Conservation (phyloP, 1,139 yeast genomes). For the Zygoascus hellenicus region DNA sequence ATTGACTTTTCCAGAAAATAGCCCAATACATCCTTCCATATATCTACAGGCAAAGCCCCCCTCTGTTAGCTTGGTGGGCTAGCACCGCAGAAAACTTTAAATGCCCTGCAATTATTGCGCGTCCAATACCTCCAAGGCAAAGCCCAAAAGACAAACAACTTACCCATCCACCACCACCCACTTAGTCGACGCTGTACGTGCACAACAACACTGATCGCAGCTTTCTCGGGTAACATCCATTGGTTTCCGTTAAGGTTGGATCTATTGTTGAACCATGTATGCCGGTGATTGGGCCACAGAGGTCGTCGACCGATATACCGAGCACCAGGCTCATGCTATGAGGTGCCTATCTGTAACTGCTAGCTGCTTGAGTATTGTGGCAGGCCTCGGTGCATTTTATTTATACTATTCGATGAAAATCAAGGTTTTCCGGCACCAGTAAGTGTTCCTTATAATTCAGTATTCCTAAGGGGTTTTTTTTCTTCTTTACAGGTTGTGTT, state of each 20-base stretch:
- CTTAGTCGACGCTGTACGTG: too few relatives aligned
- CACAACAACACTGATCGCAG: too few relatives aligned
- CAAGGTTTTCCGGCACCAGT: slow-evolving; percentile 32
- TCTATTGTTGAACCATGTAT: slow-evolving; percentile 1
- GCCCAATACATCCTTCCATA: too few relatives aligned
- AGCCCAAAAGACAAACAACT: too few relatives aligned
- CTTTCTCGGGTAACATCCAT: too few relatives aligned
- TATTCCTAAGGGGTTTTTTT: not conserved
- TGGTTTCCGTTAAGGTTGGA: not conserved
- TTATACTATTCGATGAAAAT: slow-evolving; percentile 29
- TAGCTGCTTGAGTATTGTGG: slow-evolving; percentile 29
- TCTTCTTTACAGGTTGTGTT: not conserved
- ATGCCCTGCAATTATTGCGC: too few relatives aligned
- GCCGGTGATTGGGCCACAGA: slow-evolving; percentile 21
- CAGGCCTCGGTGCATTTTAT: slow-evolving; percentile 31
- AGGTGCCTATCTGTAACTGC: slow-evolving; percentile 29
- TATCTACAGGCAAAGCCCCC: too few relatives aligned
- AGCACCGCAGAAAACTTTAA: too few relatives aligned
- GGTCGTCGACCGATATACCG: slow-evolving; percentile 23
- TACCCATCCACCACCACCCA: too few relatives aligned
- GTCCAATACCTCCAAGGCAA: too few relatives aligned
- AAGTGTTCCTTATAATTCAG: slow-evolving; percentile 2
- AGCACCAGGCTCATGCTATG: slow-evolving; percentile 24
- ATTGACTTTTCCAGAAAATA: too few relatives aligned
- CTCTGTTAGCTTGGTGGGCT: too few relatives aligned